Percentiles rank a stretch among this genome's conserved stretches.
These are phyloP conservation scores for Butyriboletus loyo DNA, from an alignment of 768 basidiomycete species.

Conservation along the genomic window DNA sequence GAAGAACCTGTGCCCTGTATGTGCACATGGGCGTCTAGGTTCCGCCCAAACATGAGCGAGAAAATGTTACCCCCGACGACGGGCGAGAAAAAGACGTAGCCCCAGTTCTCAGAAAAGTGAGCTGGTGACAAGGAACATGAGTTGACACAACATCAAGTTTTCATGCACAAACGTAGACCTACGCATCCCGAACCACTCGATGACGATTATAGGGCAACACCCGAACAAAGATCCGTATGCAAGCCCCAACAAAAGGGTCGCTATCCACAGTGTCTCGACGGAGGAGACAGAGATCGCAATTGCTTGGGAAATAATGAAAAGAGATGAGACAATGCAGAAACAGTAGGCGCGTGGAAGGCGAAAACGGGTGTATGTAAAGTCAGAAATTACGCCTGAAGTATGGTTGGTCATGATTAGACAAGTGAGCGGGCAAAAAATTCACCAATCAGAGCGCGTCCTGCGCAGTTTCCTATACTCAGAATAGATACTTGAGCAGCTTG, in stretches of 20 bases:
- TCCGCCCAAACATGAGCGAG: slow-evolving; percentile 75
- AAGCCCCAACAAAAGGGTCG: slow-evolving; percentile 32
- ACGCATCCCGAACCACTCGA: slow-evolving; percentile 92
- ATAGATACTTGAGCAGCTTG: slow-evolving; percentile 85
- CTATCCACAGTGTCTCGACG: slow-evolving; percentile 60
- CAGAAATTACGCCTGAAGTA: slow-evolving; percentile 63
- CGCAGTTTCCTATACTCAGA: slow-evolving; percentile 78
- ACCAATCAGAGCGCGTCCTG: slow-evolving; percentile 78
- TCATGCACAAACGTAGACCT: slow-evolving; percentile 28
- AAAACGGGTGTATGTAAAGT: slow-evolving; percentile 55
- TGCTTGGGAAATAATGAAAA: slow-evolving; percentile 74
- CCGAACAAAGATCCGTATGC: slow-evolving; percentile 76
- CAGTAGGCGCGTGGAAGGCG: slow-evolving; percentile 65
- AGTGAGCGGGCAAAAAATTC: background rate
- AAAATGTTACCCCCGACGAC: slow-evolving; percentile 77
- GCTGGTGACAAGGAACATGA: slow-evolving; percentile 31
- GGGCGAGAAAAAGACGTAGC: slow-evolving; percentile 70
- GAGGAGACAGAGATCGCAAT: slow-evolving; percentile 51
- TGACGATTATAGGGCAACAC: slow-evolving; percentile 66
- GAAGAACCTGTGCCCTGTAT: background rate
- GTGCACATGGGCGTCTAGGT: slow-evolving; percentile 68
- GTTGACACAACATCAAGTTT: background rate
- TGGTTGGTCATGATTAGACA: background rate
- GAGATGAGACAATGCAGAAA: slow-evolving; percentile 57
- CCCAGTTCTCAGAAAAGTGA: slow-evolving; percentile 86